These are phyloP conservation scores for Sporobolomyces roseus DNA, from an alignment of 768 basidiomycete genomes.

Conservation along the genomic window DNA sequence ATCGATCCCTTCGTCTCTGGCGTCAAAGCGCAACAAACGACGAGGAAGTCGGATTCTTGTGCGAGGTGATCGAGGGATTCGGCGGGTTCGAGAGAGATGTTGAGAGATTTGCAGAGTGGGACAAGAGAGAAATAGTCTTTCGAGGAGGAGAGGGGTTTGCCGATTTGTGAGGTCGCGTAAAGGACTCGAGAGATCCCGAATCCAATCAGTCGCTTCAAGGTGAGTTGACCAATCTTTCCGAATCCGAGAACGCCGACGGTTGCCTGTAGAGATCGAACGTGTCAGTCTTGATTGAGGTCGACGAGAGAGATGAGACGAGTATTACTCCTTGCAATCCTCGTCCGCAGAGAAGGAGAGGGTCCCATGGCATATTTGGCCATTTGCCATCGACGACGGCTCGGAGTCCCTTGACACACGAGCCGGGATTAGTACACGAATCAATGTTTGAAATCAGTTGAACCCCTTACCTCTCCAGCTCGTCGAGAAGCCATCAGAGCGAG, in stretches of 20 bases:
- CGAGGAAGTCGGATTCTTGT: constrained; percentile 71
- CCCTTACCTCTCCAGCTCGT: constrained; percentile 66
- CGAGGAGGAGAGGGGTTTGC: constrained; percentile 8
- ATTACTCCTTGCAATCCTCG: constrained; percentile 49
- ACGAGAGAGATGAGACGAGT: neutral
- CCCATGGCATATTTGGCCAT: constrained; percentile 78
- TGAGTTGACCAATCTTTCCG: constrained; percentile 78
- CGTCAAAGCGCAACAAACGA: constrained; percentile 60
- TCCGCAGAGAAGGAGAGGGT: constrained; percentile 77
- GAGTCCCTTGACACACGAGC: constrained; percentile 7
- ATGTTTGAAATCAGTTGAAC: no score
- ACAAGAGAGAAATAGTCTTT: constrained; percentile 37
- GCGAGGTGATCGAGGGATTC: constrained; percentile 62
- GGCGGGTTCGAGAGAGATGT: constrained; percentile 38
- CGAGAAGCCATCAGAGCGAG: constrained; percentile 88
- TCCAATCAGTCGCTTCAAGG: constrained; percentile 69
- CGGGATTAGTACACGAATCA: no score
- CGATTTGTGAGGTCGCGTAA: constrained; percentile 59
- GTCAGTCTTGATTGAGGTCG: neutral
- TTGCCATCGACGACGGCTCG: constrained; percentile 47
- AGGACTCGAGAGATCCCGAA: constrained; percentile 75
- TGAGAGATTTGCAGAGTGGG: constrained; percentile 5
- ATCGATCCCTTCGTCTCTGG: constrained; percentile 68
- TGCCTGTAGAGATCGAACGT: constrained; percentile 31
- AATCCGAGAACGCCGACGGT: constrained; percentile 91